Evolutionary conservation across 345 rosid species (phyloP).

Genomic region (Orychophragmus violaceus): DNA sequence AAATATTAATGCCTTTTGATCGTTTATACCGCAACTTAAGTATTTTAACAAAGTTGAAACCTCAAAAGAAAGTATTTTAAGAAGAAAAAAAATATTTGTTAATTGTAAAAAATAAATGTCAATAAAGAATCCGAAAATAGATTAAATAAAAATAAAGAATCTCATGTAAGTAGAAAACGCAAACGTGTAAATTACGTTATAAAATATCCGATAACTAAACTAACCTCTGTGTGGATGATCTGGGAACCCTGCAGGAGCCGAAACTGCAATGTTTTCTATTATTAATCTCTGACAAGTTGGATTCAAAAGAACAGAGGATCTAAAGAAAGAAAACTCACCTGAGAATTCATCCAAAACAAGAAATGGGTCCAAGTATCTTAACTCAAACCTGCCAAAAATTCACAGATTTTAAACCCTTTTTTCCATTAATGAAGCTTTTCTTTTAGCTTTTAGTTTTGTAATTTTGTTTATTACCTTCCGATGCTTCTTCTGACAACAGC

Average conservation of each 20-base stretch:
- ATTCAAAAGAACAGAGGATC: neutral
- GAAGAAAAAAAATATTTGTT: neutral
- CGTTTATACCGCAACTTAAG: neutral
- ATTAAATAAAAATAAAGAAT: neutral
- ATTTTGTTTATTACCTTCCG: constrained; percentile 46
- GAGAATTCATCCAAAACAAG: constrained; percentile 85
- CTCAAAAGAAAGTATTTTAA: neutral
- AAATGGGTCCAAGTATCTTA: constrained; percentile 82
- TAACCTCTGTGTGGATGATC: constrained; percentile 95
- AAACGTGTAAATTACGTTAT: neutral
- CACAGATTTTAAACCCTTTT: neutral
- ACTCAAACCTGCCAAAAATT: constrained; percentile 54
- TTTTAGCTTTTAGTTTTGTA: neutral
- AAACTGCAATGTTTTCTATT: constrained; percentile 37
- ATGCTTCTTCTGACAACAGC: constrained; percentile 90
- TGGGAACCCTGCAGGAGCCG: constrained; percentile 87
- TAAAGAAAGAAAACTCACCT: constrained; percentile 34
- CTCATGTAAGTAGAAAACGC: neutral
- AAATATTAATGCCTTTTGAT: neutral
- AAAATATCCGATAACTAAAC: neutral
- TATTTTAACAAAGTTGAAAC: neutral
- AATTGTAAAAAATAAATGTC: neutral
- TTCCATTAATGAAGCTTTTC: neutral
- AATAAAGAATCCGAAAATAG: too few relatives aligned
- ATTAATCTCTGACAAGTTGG: neutral